A percentile compares a stretch with the other conserved stretches of the same genome.
These are phyloP conservation scores for Bruguiera parviflora DNA, from an alignment of 345 rosid genomes.

Conservation along the genomic window DNA sequence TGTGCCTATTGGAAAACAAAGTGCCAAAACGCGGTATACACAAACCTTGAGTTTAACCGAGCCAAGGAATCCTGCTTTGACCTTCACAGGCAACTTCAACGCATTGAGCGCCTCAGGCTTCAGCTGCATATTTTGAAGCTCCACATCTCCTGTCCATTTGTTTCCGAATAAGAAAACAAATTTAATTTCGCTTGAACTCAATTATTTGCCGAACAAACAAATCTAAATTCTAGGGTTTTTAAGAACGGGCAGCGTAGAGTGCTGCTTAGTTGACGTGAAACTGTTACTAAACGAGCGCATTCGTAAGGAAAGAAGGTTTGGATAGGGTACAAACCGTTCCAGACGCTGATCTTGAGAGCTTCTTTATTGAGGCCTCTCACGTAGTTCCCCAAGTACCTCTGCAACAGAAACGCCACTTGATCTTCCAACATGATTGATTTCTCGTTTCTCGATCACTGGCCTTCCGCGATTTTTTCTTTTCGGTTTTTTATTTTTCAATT, in stretches of 20 bases:
- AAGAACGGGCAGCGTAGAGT: too few relatives aligned
- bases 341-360: constrained; percentile 96
- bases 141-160: constrained; percentile 68
- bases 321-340: constrained; percentile 58
- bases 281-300: background rate
- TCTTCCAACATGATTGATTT: constrained; percentile 84
- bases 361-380: constrained; percentile 85
- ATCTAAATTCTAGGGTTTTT: too few relatives aligned
- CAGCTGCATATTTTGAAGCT: constrained; percentile 91
- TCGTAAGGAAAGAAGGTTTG: background rate
- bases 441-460: constrained; percentile 1
- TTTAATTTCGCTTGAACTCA: background rate
- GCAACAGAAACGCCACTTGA: constrained; percentile 87
- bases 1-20: too few relatives aligned
- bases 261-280: background rate
- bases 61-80: constrained; percentile 98
- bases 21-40: background rate
- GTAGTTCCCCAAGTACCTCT: constrained; percentile 85
- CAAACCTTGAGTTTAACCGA: constrained; percentile 95
- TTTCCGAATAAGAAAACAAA: background rate
- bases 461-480: background rate
- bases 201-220: background rate
- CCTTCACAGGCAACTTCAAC: constrained; percentile 90
- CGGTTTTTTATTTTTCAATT: background rate
- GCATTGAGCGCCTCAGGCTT: constrained; percentile 99